These are phyloP conservation scores for Xylariaceae sp. DNA, from an alignment of 2,329 filamentous ascomycete species.

Conservation along the genomic window DNA sequence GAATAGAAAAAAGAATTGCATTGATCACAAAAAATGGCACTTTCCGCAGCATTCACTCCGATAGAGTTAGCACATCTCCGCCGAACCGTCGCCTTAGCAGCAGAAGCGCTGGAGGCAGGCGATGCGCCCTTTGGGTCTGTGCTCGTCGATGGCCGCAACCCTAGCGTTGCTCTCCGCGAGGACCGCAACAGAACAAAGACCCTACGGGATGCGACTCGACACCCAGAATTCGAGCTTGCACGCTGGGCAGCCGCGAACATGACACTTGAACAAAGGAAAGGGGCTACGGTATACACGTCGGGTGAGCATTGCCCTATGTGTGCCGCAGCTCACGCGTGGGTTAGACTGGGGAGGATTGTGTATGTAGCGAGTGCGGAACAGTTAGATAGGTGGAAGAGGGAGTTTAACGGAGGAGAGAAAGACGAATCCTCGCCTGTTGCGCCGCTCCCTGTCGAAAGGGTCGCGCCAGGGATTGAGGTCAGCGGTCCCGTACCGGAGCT, in stretches of 20 bases:
- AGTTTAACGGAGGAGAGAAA: constrained; percentile 10
- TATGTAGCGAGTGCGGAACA: constrained; percentile 29
- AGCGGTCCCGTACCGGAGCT: constrained; percentile 29
- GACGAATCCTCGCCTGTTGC: constrained; percentile 7
- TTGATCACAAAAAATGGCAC: constrained; percentile 8
- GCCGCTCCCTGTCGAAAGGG: constrained; percentile 6
- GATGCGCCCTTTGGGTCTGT: constrained; percentile 35
- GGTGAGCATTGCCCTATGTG: constrained; percentile 36
- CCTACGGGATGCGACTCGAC: constrained; percentile 24
- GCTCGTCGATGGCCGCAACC: constrained; percentile 11
- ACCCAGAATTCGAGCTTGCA: constrained; percentile 34
- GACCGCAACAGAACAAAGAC: constrained; percentile 31
- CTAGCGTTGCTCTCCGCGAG: constrained; percentile 13
- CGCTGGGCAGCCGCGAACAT: constrained; percentile 29
- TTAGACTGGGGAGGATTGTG: constrained; percentile 28
- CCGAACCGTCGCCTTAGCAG: constrained; percentile 39
- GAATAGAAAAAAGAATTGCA: no score
- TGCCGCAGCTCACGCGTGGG: constrained; percentile 30
- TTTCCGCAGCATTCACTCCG: constrained; percentile 3
- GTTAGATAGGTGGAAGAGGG: constrained; percentile 23
- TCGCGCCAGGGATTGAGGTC: constrained; percentile 24
- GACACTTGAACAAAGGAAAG: constrained; percentile 7
- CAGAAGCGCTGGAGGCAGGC: constrained; percentile 35
- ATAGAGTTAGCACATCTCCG: constrained; percentile 28
- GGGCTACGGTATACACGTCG: constrained; percentile 31